Conservation (phyloP, 2,329 filamentous ascomycete genomes). For the Alternaria sp. region DNA sequence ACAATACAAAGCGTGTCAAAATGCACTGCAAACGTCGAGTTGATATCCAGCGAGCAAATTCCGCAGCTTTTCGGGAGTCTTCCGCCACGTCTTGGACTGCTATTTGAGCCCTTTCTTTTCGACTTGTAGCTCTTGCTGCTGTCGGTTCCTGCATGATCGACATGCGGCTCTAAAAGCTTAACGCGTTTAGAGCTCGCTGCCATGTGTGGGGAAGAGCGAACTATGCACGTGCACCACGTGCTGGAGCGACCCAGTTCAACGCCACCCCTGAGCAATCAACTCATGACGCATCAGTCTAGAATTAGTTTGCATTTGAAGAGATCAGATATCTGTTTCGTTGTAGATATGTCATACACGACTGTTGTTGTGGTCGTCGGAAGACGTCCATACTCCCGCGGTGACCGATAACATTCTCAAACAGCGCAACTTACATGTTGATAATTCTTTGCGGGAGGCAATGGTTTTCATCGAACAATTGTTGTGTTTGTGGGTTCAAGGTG, state of each 20-base stretch:
- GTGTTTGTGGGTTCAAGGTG: neutral
- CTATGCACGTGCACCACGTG: constrained; percentile 36
- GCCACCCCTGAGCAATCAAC: neutral
- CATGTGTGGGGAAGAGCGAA: constrained; percentile 37
- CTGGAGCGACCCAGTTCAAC: constrained; percentile 1
- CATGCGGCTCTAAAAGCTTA: constrained; percentile 48
- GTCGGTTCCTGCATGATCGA: constrained; percentile 42
- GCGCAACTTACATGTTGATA: neutral
- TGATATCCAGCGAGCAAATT: constrained; percentile 6
- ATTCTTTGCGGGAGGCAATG: neutral
- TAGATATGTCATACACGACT: neutral
- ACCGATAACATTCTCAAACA: neutral
- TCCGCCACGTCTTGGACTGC: constrained; percentile 7
- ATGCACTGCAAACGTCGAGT: constrained; percentile 5
- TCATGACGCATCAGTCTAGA: neutral
- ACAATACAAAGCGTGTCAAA: neutral
- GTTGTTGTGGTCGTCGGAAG: neutral
- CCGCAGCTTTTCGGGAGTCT: constrained; percentile 41
- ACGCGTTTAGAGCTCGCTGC: constrained; percentile 31
- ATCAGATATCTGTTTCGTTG: neutral
- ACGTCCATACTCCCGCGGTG: neutral
- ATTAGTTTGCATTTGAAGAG: neutral
- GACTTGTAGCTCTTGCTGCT: constrained; percentile 31
- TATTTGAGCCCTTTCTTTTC: constrained; percentile 20
- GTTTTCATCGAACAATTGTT: neutral